A percentile compares a stretch with the other conserved stretches of the same genome.
Conservation (phyloP, 2,329 filamentous ascomycete genomes). For the Fusarium zealandicum region DNA sequence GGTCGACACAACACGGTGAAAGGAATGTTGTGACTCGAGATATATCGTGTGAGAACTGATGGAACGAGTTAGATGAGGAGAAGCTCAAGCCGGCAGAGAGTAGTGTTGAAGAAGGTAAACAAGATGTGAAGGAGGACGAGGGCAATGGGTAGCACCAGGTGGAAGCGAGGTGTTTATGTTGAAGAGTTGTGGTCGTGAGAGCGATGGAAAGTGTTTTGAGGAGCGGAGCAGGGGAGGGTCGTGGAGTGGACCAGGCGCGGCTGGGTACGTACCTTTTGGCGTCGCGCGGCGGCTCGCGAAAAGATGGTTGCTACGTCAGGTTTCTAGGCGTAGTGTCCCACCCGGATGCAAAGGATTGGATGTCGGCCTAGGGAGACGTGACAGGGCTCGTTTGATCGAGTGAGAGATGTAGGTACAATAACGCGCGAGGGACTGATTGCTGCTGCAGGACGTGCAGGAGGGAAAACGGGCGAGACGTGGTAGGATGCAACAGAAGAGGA, state of each 20-base stretch:
- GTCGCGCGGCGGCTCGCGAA: slow-evolving; percentile 42
- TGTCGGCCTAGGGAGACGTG: slow-evolving; percentile 28
- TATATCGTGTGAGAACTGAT: slow-evolving; percentile 41
- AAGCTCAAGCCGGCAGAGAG: slow-evolving; percentile 26
- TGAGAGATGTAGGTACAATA: slow-evolving; percentile 25
- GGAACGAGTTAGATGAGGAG: slow-evolving; percentile 41
- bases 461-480: slow-evolving; percentile 13
- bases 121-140: slow-evolving; percentile 36
- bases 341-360: slow-evolving; percentile 38
- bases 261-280: slow-evolving; percentile 44
- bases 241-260: slow-evolving; percentile 43
- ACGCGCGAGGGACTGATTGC: slow-evolving; percentile 25
- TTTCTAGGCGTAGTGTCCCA: slow-evolving; percentile 41
- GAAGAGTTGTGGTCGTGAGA: slow-evolving; percentile 43
- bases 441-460: slow-evolving; percentile 10
- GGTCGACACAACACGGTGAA: slow-evolving; percentile 45
- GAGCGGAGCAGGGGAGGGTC: slow-evolving; percentile 45
- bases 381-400: slow-evolving; percentile 11
- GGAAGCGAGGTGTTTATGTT: slow-evolving; percentile 48
- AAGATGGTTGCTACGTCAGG: slow-evolving; percentile 45
- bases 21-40: slow-evolving; percentile 47
- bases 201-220: slow-evolving; percentile 49
- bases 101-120: slow-evolving; percentile 35
- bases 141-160: slow-evolving; percentile 36
- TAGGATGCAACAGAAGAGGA: slow-evolving; percentile 4